These are phyloP conservation scores for Bonia amplexicaulis DNA, from an alignment of 176 grass and related monocot species.

Conservation along the genomic window DNA sequence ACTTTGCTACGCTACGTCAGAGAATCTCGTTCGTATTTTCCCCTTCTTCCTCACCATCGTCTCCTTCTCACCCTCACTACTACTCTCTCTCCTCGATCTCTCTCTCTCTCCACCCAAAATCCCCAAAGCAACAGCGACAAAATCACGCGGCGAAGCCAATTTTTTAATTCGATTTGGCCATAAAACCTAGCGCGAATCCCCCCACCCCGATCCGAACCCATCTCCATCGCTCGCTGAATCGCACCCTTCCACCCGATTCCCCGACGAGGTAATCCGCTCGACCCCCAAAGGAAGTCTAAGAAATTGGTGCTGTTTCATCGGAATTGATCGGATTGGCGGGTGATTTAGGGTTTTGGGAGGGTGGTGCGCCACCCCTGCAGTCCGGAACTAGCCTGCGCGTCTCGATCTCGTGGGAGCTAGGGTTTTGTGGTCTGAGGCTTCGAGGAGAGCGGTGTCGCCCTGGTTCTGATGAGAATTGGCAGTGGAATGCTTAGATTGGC, in stretches of 20 bases:
- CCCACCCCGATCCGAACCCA: not conserved
- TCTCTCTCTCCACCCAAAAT: conserved; percentile 6
- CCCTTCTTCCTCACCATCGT: not conserved
- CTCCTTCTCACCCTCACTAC: not conserved
- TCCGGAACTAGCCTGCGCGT: conserved; percentile 5
- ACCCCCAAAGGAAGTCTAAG: not conserved
- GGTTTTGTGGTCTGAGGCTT: conserved; percentile 35
- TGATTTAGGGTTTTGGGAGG: conserved; percentile 9
- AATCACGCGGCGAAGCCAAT: not conserved
- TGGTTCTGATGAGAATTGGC: conserved; percentile 84
- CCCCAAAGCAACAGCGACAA: not conserved
- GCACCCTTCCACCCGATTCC: not conserved
- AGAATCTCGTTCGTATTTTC: too few species aligned
- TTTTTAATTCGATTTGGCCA: not conserved
- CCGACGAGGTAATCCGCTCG: conserved; percentile 31
- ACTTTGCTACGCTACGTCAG: too few species aligned
- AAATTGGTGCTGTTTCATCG: not conserved
- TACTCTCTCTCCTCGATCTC: not conserved
- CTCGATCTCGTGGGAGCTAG: conserved; percentile 26
- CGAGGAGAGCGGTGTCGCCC: conserved; percentile 17
- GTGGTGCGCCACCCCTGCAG: conserved; percentile 7
- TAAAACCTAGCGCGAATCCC: not conserved
- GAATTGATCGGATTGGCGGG: conserved; percentile 10
- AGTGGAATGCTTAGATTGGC: conserved; percentile 71
- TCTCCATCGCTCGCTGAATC: not conserved